A percentile compares a stretch with the other conserved stretches of the same genome.
Conservation (phyloP, 345 rosid species). For the Pistacia integerrima region DNA sequence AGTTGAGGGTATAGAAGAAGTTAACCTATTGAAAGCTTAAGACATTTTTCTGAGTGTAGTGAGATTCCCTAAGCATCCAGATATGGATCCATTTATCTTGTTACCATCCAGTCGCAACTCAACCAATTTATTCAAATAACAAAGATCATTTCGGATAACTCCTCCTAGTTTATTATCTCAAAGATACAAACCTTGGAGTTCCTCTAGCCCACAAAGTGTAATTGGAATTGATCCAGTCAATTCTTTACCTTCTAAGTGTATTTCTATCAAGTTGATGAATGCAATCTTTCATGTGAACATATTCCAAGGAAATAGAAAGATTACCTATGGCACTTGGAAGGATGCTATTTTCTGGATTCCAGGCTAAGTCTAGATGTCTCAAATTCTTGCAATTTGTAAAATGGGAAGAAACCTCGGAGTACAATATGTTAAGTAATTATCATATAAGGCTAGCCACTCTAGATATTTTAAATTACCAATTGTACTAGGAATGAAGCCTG, state of each 20-base stretch:
- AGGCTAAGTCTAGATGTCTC: too few species aligned
- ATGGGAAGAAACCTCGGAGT: too few species aligned
- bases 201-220: conserved; percentile 5
- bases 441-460: neutral
- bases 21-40: neutral
- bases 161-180: neutral
- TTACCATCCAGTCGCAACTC: neutral
- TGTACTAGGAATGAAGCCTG: neutral
- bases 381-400: too few species aligned
- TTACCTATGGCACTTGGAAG: too few species aligned
- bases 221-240: conserved; percentile 16
- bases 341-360: too few species aligned
- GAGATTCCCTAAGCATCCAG: conserved; percentile 14
- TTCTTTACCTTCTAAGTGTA: too few species aligned
- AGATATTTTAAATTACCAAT: conserved; percentile 6
- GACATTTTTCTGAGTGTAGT: conserved; percentile 7
- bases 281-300: too few species aligned
- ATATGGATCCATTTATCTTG: neutral
- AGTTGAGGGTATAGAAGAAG: conserved; percentile 2
- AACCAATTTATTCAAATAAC: neutral
- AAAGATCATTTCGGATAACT: too few species aligned
- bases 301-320: too few species aligned
- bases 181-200: conserved; percentile 11
- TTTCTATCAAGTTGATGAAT: too few species aligned
- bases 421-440: neutral